These are phyloP conservation scores for Biscutella laevigata DNA, from an alignment of 441 rosid species.

Conservation along the genomic window DNA sequence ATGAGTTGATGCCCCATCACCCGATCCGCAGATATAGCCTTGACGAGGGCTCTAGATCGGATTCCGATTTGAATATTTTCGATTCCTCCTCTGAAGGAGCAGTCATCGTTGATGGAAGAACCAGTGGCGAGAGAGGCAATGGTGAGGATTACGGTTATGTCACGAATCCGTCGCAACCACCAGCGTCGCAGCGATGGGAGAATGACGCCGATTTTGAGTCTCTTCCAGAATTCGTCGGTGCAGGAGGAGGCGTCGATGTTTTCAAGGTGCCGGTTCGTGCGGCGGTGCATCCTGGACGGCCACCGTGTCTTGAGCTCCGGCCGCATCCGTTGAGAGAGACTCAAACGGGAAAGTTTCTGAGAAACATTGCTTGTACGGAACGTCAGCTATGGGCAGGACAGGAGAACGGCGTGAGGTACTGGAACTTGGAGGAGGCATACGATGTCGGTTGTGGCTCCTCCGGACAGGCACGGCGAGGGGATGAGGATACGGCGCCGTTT, in stretches of 20 bases:
- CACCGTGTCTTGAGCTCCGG: constrained; percentile 71
- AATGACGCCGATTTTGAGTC: constrained; percentile 22
- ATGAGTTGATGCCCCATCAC: constrained; percentile 34
- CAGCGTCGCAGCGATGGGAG: not conserved
- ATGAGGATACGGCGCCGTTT: constrained; percentile 93
- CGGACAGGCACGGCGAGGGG: constrained; percentile 69
- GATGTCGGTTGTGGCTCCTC: constrained; percentile 52
- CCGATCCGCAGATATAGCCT: constrained; percentile 64
- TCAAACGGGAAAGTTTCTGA: constrained; percentile 69
- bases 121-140: constrained; percentile 21
- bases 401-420: constrained; percentile 71
- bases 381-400: constrained; percentile 92
- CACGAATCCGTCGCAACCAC: constrained; percentile 23
- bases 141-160: constrained; percentile 23
- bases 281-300: constrained; percentile 71
- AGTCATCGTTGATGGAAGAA: not conserved
- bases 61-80: constrained; percentile 22
- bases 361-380: constrained; percentile 77
- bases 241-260: constrained; percentile 47
- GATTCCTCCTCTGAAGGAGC: constrained; percentile 26
- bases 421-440: constrained; percentile 59
- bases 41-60: constrained; percentile 39
- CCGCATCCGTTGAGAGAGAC: constrained; percentile 96
- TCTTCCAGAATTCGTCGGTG: constrained; percentile 46
- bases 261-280: constrained; percentile 67